Base-by-base conservation (phyloP, 2,329 filamentous ascomycete genomes). In the Colletotrichum karsti region DNA sequence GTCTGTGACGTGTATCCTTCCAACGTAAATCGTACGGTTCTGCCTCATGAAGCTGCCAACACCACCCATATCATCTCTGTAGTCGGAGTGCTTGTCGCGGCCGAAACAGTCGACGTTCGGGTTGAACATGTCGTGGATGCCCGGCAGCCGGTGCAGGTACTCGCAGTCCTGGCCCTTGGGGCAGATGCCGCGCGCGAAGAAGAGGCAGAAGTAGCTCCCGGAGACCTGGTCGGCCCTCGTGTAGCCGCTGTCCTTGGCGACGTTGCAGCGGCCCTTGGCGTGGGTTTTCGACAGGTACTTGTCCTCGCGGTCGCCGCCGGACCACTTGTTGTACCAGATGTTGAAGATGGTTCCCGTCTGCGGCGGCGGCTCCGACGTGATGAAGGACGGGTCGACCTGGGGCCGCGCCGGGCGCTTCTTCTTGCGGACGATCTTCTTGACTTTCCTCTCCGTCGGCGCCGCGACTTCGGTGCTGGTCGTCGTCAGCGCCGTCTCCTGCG, bases 261-360 rank as follows among this genome's bases (percentile, higher is more conserved):
- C 41, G 77, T 95, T 96, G 85, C 96, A 98, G 62, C 97, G 92
- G 3, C 92, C 92, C 71, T 92, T 91, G 4, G 96, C 95, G 13
- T 91, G 88, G 22, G 91, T 92, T 77, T 98, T 92, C 37, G 92
- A 93, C 4, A 94, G 87, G 76, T 95, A 94, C 74, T 95, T 94
- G 83, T 97, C 94, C 77, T 98, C 95, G 69, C 94, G 90, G 80
- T 99, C 96, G 75, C 96, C 96, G 72, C 96, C 96, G 1, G 91
- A 92, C 95, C 95, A 98, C 81, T 98, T 98, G 84, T 97, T 98
- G 83, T 98, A 97, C 95, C 95, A 98, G 76, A 97, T 97, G 81
- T 99, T 99, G 87, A 96, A 99, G 66, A 95, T 94, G 0, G 93
- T 97, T 59, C 96, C 96, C 0, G 95, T 98, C 75, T 98, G 95